Conservation (phyloP, 176 grass and related monocot genomes). For the Oryza meyeriana region DNA sequence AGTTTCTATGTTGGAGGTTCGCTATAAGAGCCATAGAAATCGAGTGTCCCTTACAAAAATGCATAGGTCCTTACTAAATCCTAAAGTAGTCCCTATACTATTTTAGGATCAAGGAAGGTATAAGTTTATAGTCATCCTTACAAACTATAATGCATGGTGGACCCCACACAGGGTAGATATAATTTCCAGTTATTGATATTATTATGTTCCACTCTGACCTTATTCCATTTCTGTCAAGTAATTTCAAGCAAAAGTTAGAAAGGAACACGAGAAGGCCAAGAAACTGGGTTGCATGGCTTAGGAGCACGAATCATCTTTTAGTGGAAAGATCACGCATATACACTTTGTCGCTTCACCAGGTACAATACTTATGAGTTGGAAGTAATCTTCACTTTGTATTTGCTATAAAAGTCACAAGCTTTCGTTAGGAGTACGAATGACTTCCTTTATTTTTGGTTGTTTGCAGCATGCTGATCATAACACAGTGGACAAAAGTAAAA, state of each 20-base stretch:
- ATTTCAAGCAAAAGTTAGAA: background rate
- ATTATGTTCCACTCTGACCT: background rate
- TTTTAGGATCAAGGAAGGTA: background rate
- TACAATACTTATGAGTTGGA: background rate
- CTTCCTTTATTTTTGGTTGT: constrained; percentile 1
- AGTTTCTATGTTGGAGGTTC: background rate
- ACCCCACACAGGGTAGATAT: background rate
- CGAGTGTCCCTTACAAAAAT: background rate
- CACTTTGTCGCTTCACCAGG: background rate
- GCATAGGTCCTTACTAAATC: background rate
- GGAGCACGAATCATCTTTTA: background rate
- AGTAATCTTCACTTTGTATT: background rate
- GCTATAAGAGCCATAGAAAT: background rate
- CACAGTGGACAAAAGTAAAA: background rate
- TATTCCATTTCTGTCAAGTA: constrained; percentile 3
- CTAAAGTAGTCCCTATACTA: background rate
- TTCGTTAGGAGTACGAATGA: background rate
- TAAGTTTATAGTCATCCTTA: background rate
- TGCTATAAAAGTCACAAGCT: background rate
- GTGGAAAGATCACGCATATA: background rate
- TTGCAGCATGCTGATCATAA: background rate
- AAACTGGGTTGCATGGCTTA: background rate
- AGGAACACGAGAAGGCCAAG: background rate
- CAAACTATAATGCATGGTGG: background rate
- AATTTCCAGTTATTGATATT: background rate